These are phyloP conservation scores for Exidia glandulosa DNA, from an alignment of 768 basidiomycete genomes.

Conservation along the genomic window DNA sequence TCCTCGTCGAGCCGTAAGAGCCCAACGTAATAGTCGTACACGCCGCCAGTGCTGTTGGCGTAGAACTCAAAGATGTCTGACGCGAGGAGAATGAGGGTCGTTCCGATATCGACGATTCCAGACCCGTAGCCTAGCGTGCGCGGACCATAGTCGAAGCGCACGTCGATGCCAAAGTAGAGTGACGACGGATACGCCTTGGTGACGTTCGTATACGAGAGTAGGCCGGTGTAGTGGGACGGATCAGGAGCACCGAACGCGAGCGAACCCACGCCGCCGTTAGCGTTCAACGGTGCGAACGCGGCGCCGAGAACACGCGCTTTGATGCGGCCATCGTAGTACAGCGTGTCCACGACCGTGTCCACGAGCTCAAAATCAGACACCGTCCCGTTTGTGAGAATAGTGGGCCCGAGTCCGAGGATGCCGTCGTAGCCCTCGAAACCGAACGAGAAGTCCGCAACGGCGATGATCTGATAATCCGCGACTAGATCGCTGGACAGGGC, in stretches of 20 bases:
- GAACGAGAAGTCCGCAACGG: constrained; percentile 36
- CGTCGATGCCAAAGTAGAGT: constrained; percentile 16
- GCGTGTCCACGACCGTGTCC: constrained; percentile 49
- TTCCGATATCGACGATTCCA: constrained; percentile 43
- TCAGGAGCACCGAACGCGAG: constrained; percentile 46
- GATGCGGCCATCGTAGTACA: constrained; percentile 37
- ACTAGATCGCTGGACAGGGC: constrained; percentile 21
- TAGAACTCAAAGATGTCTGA: constrained; percentile 45
- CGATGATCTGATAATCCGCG: constrained; percentile 37
- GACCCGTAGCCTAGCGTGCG: constrained; percentile 25
- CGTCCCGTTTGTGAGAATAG: constrained; percentile 28
- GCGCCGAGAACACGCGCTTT: constrained; percentile 36
- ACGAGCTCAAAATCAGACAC: constrained; percentile 24
- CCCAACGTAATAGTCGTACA: constrained; percentile 40
- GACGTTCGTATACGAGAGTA: constrained; percentile 27
- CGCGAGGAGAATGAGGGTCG: constrained; percentile 22
- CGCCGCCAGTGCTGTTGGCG: constrained; percentile 42
- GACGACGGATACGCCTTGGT: constrained; percentile 35
- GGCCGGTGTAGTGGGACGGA: constrained; percentile 27
- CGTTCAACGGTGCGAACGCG: constrained; percentile 36
- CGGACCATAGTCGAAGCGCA: neutral
- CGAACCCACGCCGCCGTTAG: constrained; percentile 34
- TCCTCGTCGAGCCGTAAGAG: constrained; percentile 39
- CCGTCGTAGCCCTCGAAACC: constrained; percentile 44
- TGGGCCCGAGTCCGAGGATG: constrained; percentile 35